phyloP scores from a whole-genome alignment of 1,139 yeast species.

The Yamadazyma trypodendri region DNA sequence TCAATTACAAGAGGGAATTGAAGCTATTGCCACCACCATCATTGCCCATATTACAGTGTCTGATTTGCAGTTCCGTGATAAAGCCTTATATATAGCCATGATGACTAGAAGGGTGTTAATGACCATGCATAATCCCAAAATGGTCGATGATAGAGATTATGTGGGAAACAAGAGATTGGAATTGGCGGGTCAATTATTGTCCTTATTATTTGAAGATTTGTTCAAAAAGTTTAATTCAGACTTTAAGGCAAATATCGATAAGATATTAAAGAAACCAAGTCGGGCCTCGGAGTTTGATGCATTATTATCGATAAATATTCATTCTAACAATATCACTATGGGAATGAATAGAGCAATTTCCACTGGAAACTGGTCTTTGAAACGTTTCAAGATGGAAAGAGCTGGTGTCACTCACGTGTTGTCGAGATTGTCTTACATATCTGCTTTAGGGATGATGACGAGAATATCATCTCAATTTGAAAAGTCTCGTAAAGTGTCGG shows the following conservation, averaged over 20 bases:
- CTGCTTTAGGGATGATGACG: conserved; percentile 99
- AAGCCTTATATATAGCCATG: conserved; percentile 89
- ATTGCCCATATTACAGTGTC: conserved; percentile 91
- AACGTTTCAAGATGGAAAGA: conserved; percentile 98
- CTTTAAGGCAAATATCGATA: conserved; percentile 91
- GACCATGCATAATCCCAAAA: conserved; percentile 92
- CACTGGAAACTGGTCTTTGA: conserved; percentile 97
- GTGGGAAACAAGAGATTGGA: conserved; percentile 98
- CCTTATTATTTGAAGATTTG: conserved; percentile 90
- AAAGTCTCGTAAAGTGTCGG: conserved; percentile 95
- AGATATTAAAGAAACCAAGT: conserved; percentile 88
- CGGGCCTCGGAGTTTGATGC: conserved; percentile 97
- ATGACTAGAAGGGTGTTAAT: conserved; percentile 95
- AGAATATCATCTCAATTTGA: conserved; percentile 98
- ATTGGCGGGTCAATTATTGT: conserved; percentile 95
- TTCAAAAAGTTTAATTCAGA: conserved; percentile 94
- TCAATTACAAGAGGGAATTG: conserved; percentile 90
- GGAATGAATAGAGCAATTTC: conserved; percentile 96
- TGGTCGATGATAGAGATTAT: conserved; percentile 97
- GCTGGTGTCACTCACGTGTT: conserved; percentile 99
- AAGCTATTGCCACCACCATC: conserved; percentile 93
- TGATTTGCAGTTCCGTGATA: conserved; percentile 86
- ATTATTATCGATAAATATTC: conserved; percentile 79
- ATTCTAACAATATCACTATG: conserved; percentile 87
- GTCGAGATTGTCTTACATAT: conserved; percentile 84